A percentile compares a stretch with the other conserved stretches of the same genome.
phyloP scores from a whole-genome alignment of 2,329 filamentous ascomycete genomes.

The Spiromastix sp. region DNA sequence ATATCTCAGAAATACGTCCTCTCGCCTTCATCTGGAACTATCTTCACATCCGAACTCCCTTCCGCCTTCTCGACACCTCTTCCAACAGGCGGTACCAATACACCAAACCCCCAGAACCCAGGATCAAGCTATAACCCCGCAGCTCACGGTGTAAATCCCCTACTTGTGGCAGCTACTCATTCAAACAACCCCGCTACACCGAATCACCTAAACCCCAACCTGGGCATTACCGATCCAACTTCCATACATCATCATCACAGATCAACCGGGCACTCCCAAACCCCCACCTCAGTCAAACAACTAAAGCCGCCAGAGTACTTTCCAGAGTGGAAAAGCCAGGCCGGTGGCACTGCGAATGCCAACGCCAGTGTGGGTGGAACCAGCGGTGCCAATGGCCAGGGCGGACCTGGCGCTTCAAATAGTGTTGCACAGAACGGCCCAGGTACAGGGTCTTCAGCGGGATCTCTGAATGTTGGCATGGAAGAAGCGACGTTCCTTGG shows the following conservation, averaged over 20 bases:
- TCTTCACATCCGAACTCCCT: conserved; percentile 93
- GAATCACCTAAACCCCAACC: conserved; percentile 27
- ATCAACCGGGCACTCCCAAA: conserved; percentile 58
- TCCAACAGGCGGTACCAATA: conserved; percentile 85
- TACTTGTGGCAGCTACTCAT: conserved; percentile 76
- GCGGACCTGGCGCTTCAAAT: conserved; percentile 11
- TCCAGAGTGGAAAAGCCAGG: conserved; percentile 75
- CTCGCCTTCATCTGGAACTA: conserved; percentile 84
- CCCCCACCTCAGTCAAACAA: conserved; percentile 73
- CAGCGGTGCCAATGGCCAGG: conserved; percentile 33
- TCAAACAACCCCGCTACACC: conserved; percentile 29
- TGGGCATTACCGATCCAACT: conserved; percentile 14
- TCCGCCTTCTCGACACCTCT: conserved; percentile 86
- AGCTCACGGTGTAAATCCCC: conserved; percentile 65
- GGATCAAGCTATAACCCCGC: conserved; percentile 46
- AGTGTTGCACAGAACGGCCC: conserved; percentile 11
- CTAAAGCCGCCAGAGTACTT: conserved; percentile 75
- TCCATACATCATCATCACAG: conserved; percentile 35
- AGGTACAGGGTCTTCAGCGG: conserved; percentile 4
- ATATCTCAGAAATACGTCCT: conserved; percentile 77
- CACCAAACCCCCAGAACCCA: conserved; percentile 45
- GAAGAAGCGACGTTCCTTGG: conserved; percentile 84
- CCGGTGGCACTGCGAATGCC: conserved; percentile 17
- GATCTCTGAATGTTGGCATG: conserved; percentile 34
- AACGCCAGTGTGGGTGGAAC: conserved; percentile 11